These are phyloP conservation scores for Eimeria maxima DNA, from an alignment of 169 alveolate species.

Conservation along the genomic window DNA sequence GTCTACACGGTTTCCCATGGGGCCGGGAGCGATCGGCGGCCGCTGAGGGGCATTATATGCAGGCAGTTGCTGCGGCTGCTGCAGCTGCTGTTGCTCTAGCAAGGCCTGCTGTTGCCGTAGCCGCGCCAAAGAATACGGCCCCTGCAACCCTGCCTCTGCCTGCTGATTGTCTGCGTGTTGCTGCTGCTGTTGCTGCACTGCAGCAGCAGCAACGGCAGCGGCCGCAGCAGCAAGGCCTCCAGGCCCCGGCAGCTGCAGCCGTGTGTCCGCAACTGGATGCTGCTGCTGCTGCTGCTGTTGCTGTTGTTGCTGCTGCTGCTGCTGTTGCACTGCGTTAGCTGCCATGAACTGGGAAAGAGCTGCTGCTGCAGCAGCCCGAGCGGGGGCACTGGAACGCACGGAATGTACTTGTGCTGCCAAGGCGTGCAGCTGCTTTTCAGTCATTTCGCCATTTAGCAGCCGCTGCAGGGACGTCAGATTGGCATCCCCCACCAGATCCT, in stretches of 20 bases:
- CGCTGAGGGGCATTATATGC: conserved; percentile 18
- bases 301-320: conserved; percentile 39
- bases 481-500: conserved; percentile 14
- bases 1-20: conserved; percentile 47
- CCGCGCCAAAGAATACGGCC: neutral
- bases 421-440: conserved; percentile 13
- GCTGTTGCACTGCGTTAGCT: conserved; percentile 11
- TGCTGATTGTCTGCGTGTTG: conserved; percentile 30
- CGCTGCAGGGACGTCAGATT: conserved; percentile 30
- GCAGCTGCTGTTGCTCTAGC: conserved; percentile 62
- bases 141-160: conserved; percentile 30
- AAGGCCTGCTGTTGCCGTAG: conserved; percentile 70
- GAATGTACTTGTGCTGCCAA: conserved; percentile 53
- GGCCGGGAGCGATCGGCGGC: conserved; percentile 48
- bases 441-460: conserved; percentile 23
- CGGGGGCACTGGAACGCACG: conserved; percentile 32
- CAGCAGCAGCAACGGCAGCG: conserved; percentile 32
- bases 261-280: conserved; percentile 7
- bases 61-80: conserved; percentile 43
- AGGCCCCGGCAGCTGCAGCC: neutral
- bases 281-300: conserved; percentile 7
- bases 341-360: conserved; percentile 61
- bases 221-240: conserved; percentile 2
- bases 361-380: conserved; percentile 67
- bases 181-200: conserved; percentile 46